These are phyloP conservation scores for Tremella mesenterica DNA, from an alignment of 768 basidiomycete genomes.

Conservation along the genomic window DNA sequence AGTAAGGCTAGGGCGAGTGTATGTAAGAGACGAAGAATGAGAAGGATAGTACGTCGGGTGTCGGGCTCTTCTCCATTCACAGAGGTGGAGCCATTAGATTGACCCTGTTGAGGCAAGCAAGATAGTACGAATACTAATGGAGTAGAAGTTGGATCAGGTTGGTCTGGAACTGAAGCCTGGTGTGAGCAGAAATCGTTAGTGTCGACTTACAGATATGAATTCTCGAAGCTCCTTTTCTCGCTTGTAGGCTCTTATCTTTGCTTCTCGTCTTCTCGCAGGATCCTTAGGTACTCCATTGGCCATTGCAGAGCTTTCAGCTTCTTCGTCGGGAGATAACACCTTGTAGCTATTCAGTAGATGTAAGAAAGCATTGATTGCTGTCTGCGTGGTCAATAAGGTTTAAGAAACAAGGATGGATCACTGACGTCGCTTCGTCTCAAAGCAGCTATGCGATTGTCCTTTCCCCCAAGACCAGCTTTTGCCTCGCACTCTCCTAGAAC, in stretches of 20 bases:
- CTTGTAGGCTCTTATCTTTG: constrained; percentile 85
- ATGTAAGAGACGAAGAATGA: constrained; percentile 66
- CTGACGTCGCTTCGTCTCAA: constrained; percentile 36
- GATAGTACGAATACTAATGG: constrained; percentile 28
- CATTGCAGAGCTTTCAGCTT: constrained; percentile 24
- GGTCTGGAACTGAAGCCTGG: neutral
- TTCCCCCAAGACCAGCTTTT: constrained; percentile 28
- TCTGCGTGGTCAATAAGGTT: constrained; percentile 10
- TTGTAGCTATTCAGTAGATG: constrained; percentile 33
- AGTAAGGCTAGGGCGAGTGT: constrained; percentile 61
- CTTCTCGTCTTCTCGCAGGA: constrained; percentile 63
- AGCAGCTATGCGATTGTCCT: constrained; percentile 25
- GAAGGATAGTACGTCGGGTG: constrained; percentile 51
- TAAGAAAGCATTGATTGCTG: constrained; percentile 29
- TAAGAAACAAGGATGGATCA: neutral
- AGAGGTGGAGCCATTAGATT: constrained; percentile 16
- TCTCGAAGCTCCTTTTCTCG: constrained; percentile 70
- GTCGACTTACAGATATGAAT: constrained; percentile 56
- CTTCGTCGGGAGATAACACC: constrained; percentile 26
- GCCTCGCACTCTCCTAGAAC: constrained; percentile 37
- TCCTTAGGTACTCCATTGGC: constrained; percentile 46
- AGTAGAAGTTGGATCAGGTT: constrained; percentile 18
- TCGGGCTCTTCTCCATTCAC: constrained; percentile 25
- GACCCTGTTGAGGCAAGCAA: constrained; percentile 12
- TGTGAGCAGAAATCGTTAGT: neutral